Base-by-base conservation (phyloP, 305 asterid species). In the Fraxinus sp. region DNA sequence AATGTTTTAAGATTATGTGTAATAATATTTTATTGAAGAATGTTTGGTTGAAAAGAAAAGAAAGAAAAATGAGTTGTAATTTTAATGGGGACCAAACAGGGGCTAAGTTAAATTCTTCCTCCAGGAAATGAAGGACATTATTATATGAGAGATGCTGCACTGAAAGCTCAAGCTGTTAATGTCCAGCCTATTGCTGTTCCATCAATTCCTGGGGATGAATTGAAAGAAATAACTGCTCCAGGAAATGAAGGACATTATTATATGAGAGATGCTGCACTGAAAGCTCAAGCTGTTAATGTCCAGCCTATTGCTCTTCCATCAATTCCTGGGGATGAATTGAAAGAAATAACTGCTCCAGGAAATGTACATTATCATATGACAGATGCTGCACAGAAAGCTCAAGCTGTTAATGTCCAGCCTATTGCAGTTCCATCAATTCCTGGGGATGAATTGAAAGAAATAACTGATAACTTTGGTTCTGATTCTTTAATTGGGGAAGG, bases 51-150 rank as follows among this genome's bases (percentile, higher is more conserved):
- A 36, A 5, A 36, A 36, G 8, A 36, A 36, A 8, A 6, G 39
- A 36, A 8, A 36, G 39, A 5, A 5, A 5, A 36, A 36, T 36
- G 39, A 36, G 6, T 36, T 36, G 8, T 36, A 36, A 36, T 36
- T 36, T 36, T 5, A 36, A 36, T 5, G 39, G 39, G 39, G 39
- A 1, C 8, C 1, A 36, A 36, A 36, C 39, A 36, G 6, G 39
- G 44, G 10, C 44, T 37, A 37, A 37, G 10, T 70, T 26, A 20
- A 41, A 70, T 74, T 83, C 32, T 77, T 78, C 32, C 36, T 64
- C 72, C 71, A 93, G 97, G 90, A 75, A 88, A 88, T 82, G 90
- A 87, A 37, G 92, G 90, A 74, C 92, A 88, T 74, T 85, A 84
- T 77, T 93, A 80, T 80, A 49, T 86, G 66, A 83, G 89, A 22